phyloP scores from a whole-genome alignment of 345 rosid species.

The Camelina laxa region DNA sequence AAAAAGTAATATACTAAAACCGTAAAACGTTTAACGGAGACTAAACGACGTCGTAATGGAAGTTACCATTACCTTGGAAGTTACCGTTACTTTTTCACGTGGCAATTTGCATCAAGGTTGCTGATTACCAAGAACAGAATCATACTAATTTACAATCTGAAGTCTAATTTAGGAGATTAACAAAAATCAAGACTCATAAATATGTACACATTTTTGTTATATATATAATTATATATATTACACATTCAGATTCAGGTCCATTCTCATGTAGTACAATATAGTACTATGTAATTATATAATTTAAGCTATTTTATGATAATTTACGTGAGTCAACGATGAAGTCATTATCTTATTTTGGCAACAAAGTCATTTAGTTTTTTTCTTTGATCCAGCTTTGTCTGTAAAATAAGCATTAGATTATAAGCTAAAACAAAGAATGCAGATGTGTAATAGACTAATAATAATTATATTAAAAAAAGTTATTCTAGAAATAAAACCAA shows the following conservation, averaged over 20 bases:
- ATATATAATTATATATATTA: neutral
- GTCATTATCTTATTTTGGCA: constrained; percentile 5
- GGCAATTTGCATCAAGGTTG: neutral
- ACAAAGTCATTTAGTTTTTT: neutral
- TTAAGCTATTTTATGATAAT: neutral
- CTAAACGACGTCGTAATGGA: neutral
- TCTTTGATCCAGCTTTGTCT: neutral
- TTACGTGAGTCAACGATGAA: neutral
- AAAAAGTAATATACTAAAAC: neutral
- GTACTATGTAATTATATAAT: neutral
- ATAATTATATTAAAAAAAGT: neutral
- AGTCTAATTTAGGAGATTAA: neutral
- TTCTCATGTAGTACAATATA: neutral
- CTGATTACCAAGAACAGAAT: neutral
- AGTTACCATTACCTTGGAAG: neutral
- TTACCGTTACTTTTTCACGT: neutral
- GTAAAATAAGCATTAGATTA: neutral
- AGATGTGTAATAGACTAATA: neutral
- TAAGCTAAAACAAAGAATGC: neutral
- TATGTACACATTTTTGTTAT: too few species aligned
- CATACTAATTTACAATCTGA: neutral
- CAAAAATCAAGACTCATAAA: neutral
- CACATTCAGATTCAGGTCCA: too few species aligned
- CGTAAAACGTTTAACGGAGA: neutral
- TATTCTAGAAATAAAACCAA: neutral